Conservation (phyloP, 208 protist species). For the Novymonas esmeraldas region DNA sequence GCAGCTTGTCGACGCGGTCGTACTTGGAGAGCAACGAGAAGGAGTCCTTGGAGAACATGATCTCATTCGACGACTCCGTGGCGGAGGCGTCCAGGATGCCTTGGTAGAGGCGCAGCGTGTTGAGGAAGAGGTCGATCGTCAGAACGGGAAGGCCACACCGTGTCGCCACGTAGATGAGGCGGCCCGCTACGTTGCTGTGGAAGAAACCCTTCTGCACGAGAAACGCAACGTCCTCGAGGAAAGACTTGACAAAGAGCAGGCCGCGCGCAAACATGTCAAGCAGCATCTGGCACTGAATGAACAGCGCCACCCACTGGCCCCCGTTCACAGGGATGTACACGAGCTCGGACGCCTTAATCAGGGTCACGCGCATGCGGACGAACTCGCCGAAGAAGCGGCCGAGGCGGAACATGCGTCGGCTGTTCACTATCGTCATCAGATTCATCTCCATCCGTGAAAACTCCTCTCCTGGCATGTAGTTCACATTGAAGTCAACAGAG, state of each 20-base stretch:
- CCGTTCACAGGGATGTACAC: conserved; percentile 84
- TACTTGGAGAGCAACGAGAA: conserved; percentile 90
- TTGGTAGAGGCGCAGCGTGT: conserved; percentile 85
- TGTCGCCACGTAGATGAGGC: conserved; percentile 74
- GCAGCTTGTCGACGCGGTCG: conserved; percentile 85
- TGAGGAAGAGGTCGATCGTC: conserved; percentile 85
- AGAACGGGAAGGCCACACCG: conserved; percentile 83
- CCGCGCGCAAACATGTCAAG: conserved; percentile 82
- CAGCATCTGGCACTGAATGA: conserved; percentile 93
- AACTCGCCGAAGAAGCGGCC: conserved; percentile 91
- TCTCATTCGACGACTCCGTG: conserved; percentile 44
- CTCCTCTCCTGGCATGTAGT: conserved; percentile 76
- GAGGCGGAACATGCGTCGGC: conserved; percentile 84
- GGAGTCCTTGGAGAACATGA: conserved; percentile 73
- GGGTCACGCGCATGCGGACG: conserved; percentile 87
- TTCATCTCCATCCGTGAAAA: conserved; percentile 83
- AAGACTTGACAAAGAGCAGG: conserved; percentile 84
- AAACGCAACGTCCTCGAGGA: conserved; percentile 89
- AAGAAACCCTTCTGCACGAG: conserved; percentile 91
- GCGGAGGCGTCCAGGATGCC: conserved; percentile 79
- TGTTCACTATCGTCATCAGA: conserved; percentile 92
- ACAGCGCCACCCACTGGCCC: conserved; percentile 80
- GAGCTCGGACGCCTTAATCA: conserved; percentile 89
- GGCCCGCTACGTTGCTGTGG: conserved; percentile 79
- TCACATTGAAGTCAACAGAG: conserved; percentile 74